Percentiles rank a stretch among this genome's conserved stretches.
phyloP scores from a whole-genome alignment of 139 green algal genomes.

The Coccomyxa sp. region DNA sequence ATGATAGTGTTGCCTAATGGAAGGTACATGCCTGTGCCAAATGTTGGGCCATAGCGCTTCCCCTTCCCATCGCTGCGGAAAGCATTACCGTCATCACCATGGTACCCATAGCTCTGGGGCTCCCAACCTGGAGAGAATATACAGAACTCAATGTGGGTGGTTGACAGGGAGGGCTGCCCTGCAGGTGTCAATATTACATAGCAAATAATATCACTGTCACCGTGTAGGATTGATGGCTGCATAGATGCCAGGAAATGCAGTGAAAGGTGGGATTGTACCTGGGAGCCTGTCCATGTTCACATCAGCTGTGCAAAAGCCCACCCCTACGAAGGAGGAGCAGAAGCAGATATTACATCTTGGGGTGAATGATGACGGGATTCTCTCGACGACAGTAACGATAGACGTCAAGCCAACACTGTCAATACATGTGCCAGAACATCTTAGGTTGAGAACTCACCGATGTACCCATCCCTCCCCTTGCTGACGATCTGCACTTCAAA shows the following conservation, averaged over 20 bases:
- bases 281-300: conserved; percentile 68
- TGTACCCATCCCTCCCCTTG: conserved; percentile 60
- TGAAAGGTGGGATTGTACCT: too few species aligned
- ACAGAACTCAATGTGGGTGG: too few species aligned
- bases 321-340: conserved; percentile 27
- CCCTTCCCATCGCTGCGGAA: conserved; percentile 59
- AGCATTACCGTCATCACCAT: conserved; percentile 67
- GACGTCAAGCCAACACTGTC: not conserved
- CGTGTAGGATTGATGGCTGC: too few species aligned
- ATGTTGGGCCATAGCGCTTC: conserved; percentile 48
- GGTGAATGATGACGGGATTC: too few species aligned
- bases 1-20: not conserved
- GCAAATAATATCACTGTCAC: too few species aligned
- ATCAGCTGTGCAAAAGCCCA: conserved; percentile 62
- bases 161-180: too few species aligned
- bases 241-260: too few species aligned
- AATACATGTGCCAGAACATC: too few species aligned
- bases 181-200: too few species aligned
- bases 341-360: not conserved
- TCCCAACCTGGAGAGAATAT: conserved; percentile 61
- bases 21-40: conserved; percentile 32
- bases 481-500: conserved; percentile 70
- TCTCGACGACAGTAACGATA: not conserved
- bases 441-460: conserved; percentile 35
- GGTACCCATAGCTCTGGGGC: conserved; percentile 73